Conservation (phyloP, 257 asterid genomes). For the Thymus mandschuricus region DNA sequence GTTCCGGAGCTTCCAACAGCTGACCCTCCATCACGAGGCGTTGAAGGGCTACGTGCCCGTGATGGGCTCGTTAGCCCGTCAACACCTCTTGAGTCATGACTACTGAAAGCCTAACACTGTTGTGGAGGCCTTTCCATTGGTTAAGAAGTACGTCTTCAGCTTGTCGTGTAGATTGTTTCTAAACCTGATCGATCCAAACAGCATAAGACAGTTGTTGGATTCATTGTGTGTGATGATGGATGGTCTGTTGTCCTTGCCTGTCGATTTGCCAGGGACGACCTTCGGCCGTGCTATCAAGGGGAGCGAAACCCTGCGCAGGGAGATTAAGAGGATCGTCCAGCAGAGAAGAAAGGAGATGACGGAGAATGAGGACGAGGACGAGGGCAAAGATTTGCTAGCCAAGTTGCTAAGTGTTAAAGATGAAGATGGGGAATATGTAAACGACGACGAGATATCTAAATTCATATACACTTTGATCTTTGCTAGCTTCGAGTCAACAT, state of each 20-base stretch:
- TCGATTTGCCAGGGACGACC: constrained; percentile 63
- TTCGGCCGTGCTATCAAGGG: constrained; percentile 54
- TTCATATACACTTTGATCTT: constrained; percentile 51
- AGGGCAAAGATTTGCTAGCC: constrained; percentile 32
- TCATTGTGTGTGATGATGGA: constrained; percentile 50
- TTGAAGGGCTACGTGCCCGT: constrained; percentile 47
- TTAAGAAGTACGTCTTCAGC: constrained; percentile 56
- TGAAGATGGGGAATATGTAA: constrained; percentile 41
- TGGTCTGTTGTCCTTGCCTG: constrained; percentile 54
- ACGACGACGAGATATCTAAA: constrained; percentile 26
- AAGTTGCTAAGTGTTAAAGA: too few species aligned
- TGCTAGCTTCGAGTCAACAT: constrained; percentile 61
- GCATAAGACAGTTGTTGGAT: constrained; percentile 43
- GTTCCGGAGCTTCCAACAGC: constrained; percentile 41
- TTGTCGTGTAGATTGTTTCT: constrained; percentile 54
- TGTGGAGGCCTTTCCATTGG: constrained; percentile 43
- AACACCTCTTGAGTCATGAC: constrained; percentile 41
- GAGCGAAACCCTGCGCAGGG: constrained; percentile 49
- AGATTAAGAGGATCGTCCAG: constrained; percentile 54
- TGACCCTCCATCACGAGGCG: constrained; percentile 53
- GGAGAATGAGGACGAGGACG: constrained; percentile 43
- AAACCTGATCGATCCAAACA: constrained; percentile 39
- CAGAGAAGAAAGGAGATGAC: constrained; percentile 53
- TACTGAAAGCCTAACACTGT: constrained; percentile 48
- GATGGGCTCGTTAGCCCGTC: constrained; percentile 54